Base-by-base conservation (phyloP, 441 rosid species). In the Euphorbia schlechtendalii region DNA sequence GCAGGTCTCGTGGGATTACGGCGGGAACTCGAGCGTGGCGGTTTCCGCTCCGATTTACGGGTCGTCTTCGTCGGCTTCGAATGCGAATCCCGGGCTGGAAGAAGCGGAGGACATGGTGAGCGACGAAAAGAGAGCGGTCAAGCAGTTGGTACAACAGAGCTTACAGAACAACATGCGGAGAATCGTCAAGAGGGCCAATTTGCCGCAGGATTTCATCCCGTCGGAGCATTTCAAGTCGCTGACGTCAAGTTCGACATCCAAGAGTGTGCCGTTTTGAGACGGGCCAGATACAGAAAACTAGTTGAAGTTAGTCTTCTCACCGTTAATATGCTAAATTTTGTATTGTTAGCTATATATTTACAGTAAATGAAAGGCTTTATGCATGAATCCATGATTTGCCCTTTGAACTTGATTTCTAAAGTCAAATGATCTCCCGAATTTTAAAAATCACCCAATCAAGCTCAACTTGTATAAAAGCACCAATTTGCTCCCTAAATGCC, bases 131-230 rank as follows among this genome's bases (percentile, higher is more conserved):
- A 90, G 89, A 77, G 99, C 99, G 0, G 97, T 94, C 75, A 87
- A 87, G 66, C 96, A 87, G 71, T 76, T 94, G 66, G 99, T 94
- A 63, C 97, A 90, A 72, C 99, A 87, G 73, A 94, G 99, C 74
- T 76, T 94, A 83, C 97, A 94, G 71, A 90, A 78, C 73, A 94
- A 94, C 61, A 94, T 94, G 96, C 90, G 80, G 77, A 88, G 97
- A 77, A 94, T 94, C n/a, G 96, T 83, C 3, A 89, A 89, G 78
- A 83, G 99, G 76, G 97, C 99, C 58, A 94, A 94, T 77, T 77
- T 94, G 78, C 99, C 96, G 3, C 99, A 90, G 77, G 96, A 89
- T 73, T 94, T 90, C 64, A 96, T 83, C 57, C 96, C 97, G 58
- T 90, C 97, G 0, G 97, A 94, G 59, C 96, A 89, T 77, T 85